A percentile compares a stretch with the other conserved stretches of the same genome.
Evolutionary conservation across 495 filamentous ascomycete species (phyloP).

Genomic region (Bacidia rubella): DNA sequence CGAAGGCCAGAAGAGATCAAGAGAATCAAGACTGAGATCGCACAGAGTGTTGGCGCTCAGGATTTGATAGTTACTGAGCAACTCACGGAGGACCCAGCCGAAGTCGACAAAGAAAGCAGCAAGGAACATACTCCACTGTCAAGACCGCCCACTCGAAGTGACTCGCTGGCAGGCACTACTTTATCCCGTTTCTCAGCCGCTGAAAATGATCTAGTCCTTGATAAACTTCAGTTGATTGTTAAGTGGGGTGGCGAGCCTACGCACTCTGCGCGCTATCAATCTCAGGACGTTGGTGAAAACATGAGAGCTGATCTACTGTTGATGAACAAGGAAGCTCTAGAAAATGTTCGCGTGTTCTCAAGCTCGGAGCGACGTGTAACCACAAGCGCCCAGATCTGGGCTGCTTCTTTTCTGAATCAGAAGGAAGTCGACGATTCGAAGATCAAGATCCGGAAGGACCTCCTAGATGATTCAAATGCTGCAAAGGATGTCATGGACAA

Average conservation of each 20-base stretch:
- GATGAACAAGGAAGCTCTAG: conserved; percentile 82
- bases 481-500: conserved; percentile 99
- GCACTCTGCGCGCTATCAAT: conserved; percentile 90
- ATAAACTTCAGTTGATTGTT: conserved; percentile 94
- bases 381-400: conserved; percentile 94
- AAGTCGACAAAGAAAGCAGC: neutral
- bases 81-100: conserved; percentile 10
- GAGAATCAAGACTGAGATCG: conserved; percentile 12
- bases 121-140: neutral
- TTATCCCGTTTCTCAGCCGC: conserved; percentile 80
- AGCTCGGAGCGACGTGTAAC: conserved; percentile 90
- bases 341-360: conserved; percentile 83
- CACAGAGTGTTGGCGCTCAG: conserved; percentile 13
- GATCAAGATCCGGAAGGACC: conserved; percentile 81
- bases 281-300: conserved; percentile 83
- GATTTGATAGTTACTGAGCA: neutral
- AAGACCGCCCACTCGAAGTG: conserved; percentile 46
- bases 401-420: conserved; percentile 73
- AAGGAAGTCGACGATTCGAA: conserved; percentile 73
- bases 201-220: conserved; percentile 77
- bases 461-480: conserved; percentile 96
- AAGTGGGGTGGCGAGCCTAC: conserved; percentile 99
- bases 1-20: conserved; percentile 45
- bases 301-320: conserved; percentile 90
- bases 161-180: conserved; percentile 75